Evolutionary conservation across 176 grass and related monocot species (phyloP), one percentile per base, ranked within the genome.

Genomic region (Carex parvula): DNA sequence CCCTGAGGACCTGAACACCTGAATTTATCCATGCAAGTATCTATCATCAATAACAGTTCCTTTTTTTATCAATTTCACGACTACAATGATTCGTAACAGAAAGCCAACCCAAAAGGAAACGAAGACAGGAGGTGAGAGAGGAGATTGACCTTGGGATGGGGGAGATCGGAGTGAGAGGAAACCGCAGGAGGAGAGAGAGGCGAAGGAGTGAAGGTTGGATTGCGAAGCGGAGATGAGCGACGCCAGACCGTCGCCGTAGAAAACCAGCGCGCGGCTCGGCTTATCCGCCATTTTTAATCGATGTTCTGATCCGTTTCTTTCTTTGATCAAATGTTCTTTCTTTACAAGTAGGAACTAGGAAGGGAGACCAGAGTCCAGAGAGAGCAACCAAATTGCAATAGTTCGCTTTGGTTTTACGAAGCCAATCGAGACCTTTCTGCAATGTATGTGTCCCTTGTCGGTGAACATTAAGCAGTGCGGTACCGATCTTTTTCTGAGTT

Each of bases 241-340:
- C 7, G 93, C 91, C 84, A 93, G 86, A 52, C 91, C 96, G 42
- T 90, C 93, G 85, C 89, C 93, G 87, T 98, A 98, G 50, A 94
- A 76, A 52, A 98, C 89, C 74, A 98, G 88, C 44, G 87, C 88
- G 35, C 95, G 89, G 89, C 92, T 98, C 86, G 92, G 91, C 86
- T 90, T 98, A 86, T 98, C 95, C 44, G 95, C 95, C 95, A 98
- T 98, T 81, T 83, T 67, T 59, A 9, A 70, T 42, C 2, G 67
- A 70, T 6, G 35, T 17, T 70, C 66, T 39, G 66, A 41, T 70
- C 35, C 0, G 6, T 0, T 71, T 46, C 35, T 2, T 21, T 46
- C 18, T 46, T 24, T 60, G 24, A 29, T 60, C 29, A 39, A 70
- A 70, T 8, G 33, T 16, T 70, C 37, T 39, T 6, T 39, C 37